A percentile compares a stretch with the other conserved stretches of the same genome.
Evolutionary conservation across 2,329 filamentous ascomycete genomes (phyloP).

Genomic region (Pseudopyricularia cyperi): DNA sequence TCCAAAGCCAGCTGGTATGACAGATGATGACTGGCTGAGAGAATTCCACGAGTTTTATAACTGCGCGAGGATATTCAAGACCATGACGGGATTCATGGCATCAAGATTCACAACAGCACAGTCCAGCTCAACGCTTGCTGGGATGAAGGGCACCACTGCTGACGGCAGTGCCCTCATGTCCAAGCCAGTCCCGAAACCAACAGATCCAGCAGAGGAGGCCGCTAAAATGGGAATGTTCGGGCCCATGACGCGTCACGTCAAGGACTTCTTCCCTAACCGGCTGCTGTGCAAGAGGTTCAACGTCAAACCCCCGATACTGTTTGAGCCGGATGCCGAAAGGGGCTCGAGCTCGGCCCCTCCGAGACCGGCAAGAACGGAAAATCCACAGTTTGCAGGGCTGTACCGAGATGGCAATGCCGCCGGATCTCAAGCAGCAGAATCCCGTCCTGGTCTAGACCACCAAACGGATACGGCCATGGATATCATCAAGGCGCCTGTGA

Average conservation of each 20-base stretch:
- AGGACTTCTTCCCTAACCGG: constrained; percentile 67
- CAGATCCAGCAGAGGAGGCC: constrained; percentile 73
- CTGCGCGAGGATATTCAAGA: constrained; percentile 66
- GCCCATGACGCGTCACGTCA: constrained; percentile 60
- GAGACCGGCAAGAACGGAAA: constrained; percentile 4
- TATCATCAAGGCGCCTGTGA: background rate
- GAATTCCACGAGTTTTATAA: constrained; percentile 66
- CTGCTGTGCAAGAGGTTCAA: constrained; percentile 93
- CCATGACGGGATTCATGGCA: constrained; percentile 85
- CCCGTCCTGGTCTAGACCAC: background rate
- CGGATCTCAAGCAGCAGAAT: background rate
- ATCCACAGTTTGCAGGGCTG: background rate
- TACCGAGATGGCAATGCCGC: background rate
- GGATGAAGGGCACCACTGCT: background rate
- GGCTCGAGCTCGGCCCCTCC: constrained; percentile 7
- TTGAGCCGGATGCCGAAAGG: constrained; percentile 36
- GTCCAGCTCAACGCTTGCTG: constrained; percentile 15
- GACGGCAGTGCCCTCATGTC: constrained; percentile 23
- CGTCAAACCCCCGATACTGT: constrained; percentile 62
- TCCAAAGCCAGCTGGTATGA: constrained; percentile 24
- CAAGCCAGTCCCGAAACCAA: constrained; percentile 38
- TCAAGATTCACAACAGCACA: constrained; percentile 74
- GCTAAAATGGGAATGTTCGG: constrained; percentile 91
- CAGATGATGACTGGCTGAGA: constrained; percentile 61
- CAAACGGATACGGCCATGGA: background rate